Evolutionary conservation across 345 rosid species (phyloP).

Genomic region (Pistacia integerrima): DNA sequence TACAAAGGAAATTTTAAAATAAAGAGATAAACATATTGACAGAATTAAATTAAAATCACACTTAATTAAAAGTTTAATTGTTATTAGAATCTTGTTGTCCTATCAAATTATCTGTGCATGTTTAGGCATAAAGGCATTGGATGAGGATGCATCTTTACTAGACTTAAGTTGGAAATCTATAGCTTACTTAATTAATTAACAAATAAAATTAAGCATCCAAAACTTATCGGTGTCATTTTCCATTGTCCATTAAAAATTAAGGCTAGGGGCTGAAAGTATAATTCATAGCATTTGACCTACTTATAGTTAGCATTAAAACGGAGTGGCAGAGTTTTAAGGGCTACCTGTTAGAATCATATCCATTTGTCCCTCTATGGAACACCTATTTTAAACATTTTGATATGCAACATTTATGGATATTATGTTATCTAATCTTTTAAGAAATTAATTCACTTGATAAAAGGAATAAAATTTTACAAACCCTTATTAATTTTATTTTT

Average conservation of each 20-base stretch:
- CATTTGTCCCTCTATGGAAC: neutral
- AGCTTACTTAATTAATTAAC: neutral
- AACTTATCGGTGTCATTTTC: neutral
- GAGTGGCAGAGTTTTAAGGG: conserved; percentile 15
- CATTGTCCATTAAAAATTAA: neutral
- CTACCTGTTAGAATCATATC: conserved; percentile 19
- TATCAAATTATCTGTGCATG: neutral
- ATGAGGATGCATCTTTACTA: conserved; percentile 10
- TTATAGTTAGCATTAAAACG: too few species aligned
- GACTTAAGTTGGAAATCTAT: conserved; percentile 4
- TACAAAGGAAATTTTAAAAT: neutral
- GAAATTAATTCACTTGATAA: too few species aligned
- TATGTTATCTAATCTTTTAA: too few species aligned
- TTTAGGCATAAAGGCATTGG: neutral
- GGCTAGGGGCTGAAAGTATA: neutral
- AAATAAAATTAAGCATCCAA: conserved; percentile 20
- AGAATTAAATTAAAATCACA: neutral
- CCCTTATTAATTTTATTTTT: too few species aligned
- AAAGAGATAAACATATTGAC: neutral
- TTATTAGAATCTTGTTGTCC: neutral
- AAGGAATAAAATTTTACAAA: too few species aligned
- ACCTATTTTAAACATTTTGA: neutral
- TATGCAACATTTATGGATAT: too few species aligned
- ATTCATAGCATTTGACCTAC: conserved; percentile 27
- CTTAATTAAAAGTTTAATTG: neutral